Evolutionary conservation across 371 early-diverging fungal genomes (phyloP), one percentile per base, ranked within the genome.

Genomic region (Gilbertella persicaria): DNA sequence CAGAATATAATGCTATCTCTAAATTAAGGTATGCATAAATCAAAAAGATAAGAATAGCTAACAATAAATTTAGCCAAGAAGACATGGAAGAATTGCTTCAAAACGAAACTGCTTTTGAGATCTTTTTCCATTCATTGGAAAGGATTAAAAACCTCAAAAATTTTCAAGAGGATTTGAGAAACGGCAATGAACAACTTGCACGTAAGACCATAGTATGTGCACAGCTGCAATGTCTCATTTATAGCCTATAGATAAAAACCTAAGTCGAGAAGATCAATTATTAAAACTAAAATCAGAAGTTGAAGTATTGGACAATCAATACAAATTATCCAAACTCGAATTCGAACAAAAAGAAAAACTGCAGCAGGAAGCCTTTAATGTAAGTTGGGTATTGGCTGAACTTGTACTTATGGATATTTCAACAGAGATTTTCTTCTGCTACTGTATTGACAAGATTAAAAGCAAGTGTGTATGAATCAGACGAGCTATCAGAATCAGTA

Each of bases 401-500:
- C 33, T 17, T 17, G 28, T 30, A 28, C 24, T 46, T 21, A 17
- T 21, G n/a, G n/a, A n/a, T n/a, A n/a, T n/a, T n/a, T n/a, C n/a
- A 5, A 37, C 58, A 82, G 82, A 73, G 84, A 13, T 82, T 84
- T 39, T 76, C 79, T n/a, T 68, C 79, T 25, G 62, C 80, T n/a
- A 80, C 79, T 12, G 69, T 84, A 3, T 69, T 80, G 20, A 75
- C 82, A 6, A 66, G 78, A 50, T 56, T 84, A 6, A 78, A 80
- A 29, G 74, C 80, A 17, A 72, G 79, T 40, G 73, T 75, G n/a
- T 66, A 78, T 42, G 84, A 84, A 51, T 82, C 78, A 4, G 84
- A 84, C 30, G 84, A 84, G 16, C 45, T 84, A 58, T 84, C 84
- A 17, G 84, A 84, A 50, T 79, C 80, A 3, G 70, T 84, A 1